Evolutionary conservation across 2,329 filamentous ascomycete species (phyloP), one percentile per base, ranked within the genome.

Genomic region (Cladobotryum protrusum): DNA sequence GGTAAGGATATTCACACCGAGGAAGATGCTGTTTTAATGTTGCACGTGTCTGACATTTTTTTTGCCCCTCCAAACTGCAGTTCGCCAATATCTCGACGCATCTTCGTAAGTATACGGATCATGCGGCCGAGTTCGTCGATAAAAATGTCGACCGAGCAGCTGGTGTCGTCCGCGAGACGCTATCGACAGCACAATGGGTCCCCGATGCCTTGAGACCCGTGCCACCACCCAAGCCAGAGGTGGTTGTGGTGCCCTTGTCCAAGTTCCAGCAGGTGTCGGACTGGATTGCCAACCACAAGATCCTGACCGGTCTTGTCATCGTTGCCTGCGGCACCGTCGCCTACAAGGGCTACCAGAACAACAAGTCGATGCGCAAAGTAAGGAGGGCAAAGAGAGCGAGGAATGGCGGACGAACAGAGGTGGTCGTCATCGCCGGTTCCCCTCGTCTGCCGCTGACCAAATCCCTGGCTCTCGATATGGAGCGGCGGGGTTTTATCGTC

Each of bases 401-500:
- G 45, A 95, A 89, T 70, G 93, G 93, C 19, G 89, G 88, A 4
- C 80, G 93, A 47, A 83, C 85, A 56, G 93, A 99, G 67, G 92
- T 97, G 5, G 73, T 83, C 64, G 87, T 97, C 24, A 79, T 97
- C 54, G 90, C 90, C 18, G 92, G 92, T n/a, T 90, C 89, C 17
- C 87, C 89, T 2, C 82, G 85, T 45, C 83, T 95, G 60, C 87
- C 91, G 14, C 76, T 96, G 62, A 92, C 89, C 6, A 86, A 85
- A 61, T 89, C 89, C 11, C 74, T 97, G 48, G 83, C 89, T 2
- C 71, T 91, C 43, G 93, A 99, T 63, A 75, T 99, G 57, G 93
- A 97, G 70, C 78, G 90, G 52, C 82, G 90, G 56, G 93, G 93
- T 4, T 97, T 95, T 66, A 87, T 97, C 53, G 89, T 97, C 49